Base-by-base conservation (phyloP, 2,329 filamentous ascomycete species). In the Diaporthe citrichinensis region DNA sequence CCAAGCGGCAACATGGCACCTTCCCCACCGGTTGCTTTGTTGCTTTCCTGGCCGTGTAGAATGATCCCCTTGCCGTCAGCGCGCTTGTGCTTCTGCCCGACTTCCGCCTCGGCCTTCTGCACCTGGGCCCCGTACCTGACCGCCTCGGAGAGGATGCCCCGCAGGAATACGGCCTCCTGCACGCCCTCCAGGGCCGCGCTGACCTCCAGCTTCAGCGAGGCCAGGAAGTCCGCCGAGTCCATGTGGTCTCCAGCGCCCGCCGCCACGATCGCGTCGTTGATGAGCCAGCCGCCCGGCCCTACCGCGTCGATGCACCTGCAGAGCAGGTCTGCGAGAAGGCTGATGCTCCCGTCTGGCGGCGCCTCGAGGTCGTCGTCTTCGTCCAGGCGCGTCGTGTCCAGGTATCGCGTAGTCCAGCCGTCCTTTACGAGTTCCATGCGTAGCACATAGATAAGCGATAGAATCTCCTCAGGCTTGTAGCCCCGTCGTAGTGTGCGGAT, bases 301-400 rank as follows among this genome's bases (percentile, higher is more conserved):
- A 96, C 90, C 0, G 94, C 92, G 83, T 96, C 94, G 58, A 96
- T 88, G 76, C 94, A 94, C 79, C 92, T 91, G 77, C 92, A 92
- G 41, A 96, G 88, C 5, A 96, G 87, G 78, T 93, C 91, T 23
- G 93, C 91, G 77, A 96, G 93, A 55, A 94, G 89, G 23, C 90
- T 88, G 78, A 96, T 93, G 71, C 92, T 91, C 68, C 91, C 90
- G 79, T 95, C 92, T 28, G 92, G 90, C 0, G 91, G 90, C 4
- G 87, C 85, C 20, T 86, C 82, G 15, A 83, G 82, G 10, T 88
- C 87, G n/a, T 85, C 84, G 34, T 86, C 83, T 20, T 83, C 80
- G 53, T 90, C 87, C 41, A 87, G 85, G 71, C 86, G 83, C 23
- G 89, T 88, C 15, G 85, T 83, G 79, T 94, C 93, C 51, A 94